Percentiles rank a stretch among this genome's conserved stretches.
Conservation (phyloP, 768 basidiomycete genomes). For the Imleria badia region DNA sequence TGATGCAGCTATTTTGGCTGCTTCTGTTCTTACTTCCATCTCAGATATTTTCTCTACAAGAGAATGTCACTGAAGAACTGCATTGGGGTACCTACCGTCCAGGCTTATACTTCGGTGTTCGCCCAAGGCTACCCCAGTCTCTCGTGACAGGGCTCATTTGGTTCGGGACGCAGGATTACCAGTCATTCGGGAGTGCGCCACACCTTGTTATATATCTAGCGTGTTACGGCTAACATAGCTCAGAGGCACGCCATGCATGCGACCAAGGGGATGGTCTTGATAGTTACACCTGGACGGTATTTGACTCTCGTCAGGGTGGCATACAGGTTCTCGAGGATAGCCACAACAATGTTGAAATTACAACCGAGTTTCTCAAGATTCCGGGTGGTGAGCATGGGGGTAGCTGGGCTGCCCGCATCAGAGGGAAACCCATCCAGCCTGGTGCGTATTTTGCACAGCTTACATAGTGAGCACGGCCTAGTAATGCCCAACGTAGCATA, state of each 20-base stretch:
- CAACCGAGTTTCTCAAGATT: constrained; percentile 85
- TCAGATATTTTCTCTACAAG: constrained; percentile 15
- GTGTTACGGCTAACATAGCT: background rate
- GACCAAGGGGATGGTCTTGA: constrained; percentile 83
- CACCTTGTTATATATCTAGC: constrained; percentile 1
- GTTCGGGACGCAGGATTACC: constrained; percentile 87
- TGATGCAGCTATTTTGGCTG: constrained; percentile 29
- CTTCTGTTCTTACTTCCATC: constrained; percentile 24
- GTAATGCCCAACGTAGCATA: constrained; percentile 29
- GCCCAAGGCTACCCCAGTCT: constrained; percentile 83
- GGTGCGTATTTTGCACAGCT: constrained; percentile 37
- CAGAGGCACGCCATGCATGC: constrained; percentile 82
- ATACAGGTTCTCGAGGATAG: constrained; percentile 82
- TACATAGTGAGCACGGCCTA: constrained; percentile 22
- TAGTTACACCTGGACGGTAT: constrained; percentile 84
- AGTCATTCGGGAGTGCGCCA: constrained; percentile 63
- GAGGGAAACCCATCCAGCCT: constrained; percentile 71
- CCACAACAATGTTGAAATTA: constrained; percentile 80
- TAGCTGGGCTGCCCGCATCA: constrained; percentile 85
- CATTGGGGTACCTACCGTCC: constrained; percentile 84
- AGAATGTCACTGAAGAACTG: constrained; percentile 42
- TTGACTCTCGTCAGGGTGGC: constrained; percentile 83
- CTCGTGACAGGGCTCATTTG: constrained; percentile 92
- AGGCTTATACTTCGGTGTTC: constrained; percentile 92
- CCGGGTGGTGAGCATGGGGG: constrained; percentile 80